Percentiles rank a stretch among this genome's conserved stretches.
Conservation (phyloP, 108 stramenopile species). For the Discostella pseudostelligera region DNA sequence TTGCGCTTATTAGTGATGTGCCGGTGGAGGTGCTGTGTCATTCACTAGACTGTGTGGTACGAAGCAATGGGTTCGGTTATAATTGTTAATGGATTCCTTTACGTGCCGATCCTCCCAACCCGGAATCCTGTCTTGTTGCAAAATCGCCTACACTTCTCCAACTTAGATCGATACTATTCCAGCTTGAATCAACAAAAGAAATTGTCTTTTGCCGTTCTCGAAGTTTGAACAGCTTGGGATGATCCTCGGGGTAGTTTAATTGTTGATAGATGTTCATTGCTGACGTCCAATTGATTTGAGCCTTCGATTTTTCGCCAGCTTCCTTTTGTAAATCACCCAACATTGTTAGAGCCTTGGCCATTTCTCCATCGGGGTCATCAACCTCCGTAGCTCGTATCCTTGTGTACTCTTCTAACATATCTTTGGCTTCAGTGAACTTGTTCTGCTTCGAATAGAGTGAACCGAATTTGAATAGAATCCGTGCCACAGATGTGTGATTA, state of each 20-base stretch:
- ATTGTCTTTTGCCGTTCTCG: slow-evolving; percentile 25
- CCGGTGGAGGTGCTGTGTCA: no score
- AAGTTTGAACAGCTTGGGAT: slow-evolving; percentile 36
- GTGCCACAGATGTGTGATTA: slow-evolving; percentile 31
- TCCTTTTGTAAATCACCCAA: slow-evolving; percentile 42
- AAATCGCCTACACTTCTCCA: neutral
- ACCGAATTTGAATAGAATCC: slow-evolving; percentile 39
- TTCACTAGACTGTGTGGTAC: no score
- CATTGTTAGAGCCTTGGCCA: slow-evolving; percentile 44
- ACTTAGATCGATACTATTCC: neutral
- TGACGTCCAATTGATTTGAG: slow-evolving; percentile 49
- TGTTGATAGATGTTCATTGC: slow-evolving; percentile 41
- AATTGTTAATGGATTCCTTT: neutral
- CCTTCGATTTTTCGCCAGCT: slow-evolving; percentile 41
- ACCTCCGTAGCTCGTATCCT: slow-evolving; percentile 45
- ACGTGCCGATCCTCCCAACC: no score
- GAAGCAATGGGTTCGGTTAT: no score
- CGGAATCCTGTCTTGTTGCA: no score
- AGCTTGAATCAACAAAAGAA: neutral
- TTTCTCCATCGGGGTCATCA: slow-evolving; percentile 44
- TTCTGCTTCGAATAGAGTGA: slow-evolving; percentile 30
- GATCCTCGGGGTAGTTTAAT: slow-evolving; percentile 35
- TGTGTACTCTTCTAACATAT: slow-evolving; percentile 46
- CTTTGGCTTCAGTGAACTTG: slow-evolving; percentile 29
- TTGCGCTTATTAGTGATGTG: no score